These are phyloP conservation scores for Suhomyces ambrosiae DNA, from an alignment of 1,139 yeast species.

Conservation along the genomic window DNA sequence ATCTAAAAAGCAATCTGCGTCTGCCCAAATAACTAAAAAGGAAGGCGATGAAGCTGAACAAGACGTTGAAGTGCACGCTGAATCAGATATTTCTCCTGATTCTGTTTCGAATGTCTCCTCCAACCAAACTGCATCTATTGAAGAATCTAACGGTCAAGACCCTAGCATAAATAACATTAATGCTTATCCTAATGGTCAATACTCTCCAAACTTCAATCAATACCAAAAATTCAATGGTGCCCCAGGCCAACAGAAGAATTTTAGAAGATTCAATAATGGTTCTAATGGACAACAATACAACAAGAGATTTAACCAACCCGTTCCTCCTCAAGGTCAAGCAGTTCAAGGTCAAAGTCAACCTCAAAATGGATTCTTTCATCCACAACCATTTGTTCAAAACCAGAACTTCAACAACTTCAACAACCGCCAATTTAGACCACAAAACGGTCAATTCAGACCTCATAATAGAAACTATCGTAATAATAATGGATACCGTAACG, in stretches of 20 bases:
- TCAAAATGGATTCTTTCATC: conserved; percentile 29
- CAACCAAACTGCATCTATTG: conserved; percentile 11
- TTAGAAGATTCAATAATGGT: conserved; percentile 21
- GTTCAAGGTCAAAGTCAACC: conserved; percentile 20
- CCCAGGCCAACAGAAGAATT: conserved; percentile 22
- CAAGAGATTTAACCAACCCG: conserved; percentile 21
- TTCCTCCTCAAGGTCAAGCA: conserved; percentile 18
- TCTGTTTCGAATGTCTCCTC: conserved; percentile 2
- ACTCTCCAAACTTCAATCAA: conserved; percentile 16
- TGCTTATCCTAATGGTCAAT: conserved; percentile 5
- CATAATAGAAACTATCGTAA: conserved; percentile 19
- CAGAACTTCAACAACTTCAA: conserved; percentile 25
- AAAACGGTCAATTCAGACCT: conserved; percentile 29
- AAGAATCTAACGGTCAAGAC: conserved; percentile 9
- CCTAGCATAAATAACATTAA: conserved; percentile 10
- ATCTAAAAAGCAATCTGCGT: conserved; percentile 11
- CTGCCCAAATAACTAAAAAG: conserved; percentile 10
- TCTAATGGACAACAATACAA: conserved; percentile 21
- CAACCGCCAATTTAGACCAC: conserved; percentile 21
- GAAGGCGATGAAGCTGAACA: conserved; percentile 10
- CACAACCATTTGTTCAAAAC: conserved; percentile 29
- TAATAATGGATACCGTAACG: conserved; percentile 20
- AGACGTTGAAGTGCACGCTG: conserved; percentile 2
- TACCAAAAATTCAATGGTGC: conserved; percentile 15
- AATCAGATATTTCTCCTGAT: conserved; percentile 1